Conservation (phyloP, 176 grass and related monocot species). For the Olyra latifolia region DNA sequence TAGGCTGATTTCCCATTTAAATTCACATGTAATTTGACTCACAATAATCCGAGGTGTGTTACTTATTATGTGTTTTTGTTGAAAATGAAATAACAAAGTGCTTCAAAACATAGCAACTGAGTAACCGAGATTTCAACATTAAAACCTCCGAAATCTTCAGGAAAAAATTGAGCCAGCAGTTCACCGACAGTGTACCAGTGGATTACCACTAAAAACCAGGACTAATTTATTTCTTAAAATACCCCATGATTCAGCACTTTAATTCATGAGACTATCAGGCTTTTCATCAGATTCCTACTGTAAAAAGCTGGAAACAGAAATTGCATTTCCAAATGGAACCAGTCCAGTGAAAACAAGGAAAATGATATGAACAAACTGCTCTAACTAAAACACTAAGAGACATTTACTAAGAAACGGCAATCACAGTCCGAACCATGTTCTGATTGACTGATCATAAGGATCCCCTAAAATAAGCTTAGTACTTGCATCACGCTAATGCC, state of each 20-base stretch:
- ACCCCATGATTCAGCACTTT: background rate
- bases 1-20: background rate
- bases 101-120: background rate
- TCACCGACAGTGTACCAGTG: background rate
- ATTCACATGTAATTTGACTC: background rate
- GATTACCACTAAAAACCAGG: background rate
- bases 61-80: background rate
- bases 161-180: background rate
- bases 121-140: background rate
- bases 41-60: background rate
- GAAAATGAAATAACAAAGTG: background rate
- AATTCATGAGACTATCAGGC: background rate
- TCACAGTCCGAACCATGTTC: background rate
- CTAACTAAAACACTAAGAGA: background rate
- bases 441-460: background rate
- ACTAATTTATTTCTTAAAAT: background rate
- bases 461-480: slow-evolving; percentile 1
- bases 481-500: background rate
- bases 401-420: background rate
- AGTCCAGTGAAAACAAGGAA: background rate
- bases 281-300: background rate
- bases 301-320: background rate
- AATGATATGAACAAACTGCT: background rate
- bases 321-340: background rate
- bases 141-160: slow-evolving; percentile 7